Evolutionary conservation across 1,284 basidiomycete species (phyloP), one percentile per base, ranked within the genome.

Genomic region (Boletus sp.): DNA sequence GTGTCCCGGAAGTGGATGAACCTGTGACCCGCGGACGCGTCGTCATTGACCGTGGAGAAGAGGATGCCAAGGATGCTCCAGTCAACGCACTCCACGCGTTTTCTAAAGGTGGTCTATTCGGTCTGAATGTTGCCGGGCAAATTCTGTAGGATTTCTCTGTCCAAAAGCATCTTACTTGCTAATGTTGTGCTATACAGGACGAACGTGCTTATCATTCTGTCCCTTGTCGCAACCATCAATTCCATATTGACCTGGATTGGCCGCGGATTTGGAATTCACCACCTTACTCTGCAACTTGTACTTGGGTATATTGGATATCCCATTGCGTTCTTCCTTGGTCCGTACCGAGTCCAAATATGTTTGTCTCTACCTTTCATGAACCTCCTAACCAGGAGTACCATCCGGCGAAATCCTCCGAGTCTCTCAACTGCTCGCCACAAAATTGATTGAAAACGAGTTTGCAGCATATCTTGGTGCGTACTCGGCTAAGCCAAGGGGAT

Each of bases 211-310:
- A 90, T 88, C 30, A 81, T 92, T 51, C 68, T 93, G 47, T 80
- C 90, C 8, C 82, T 94, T 50, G 79, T 95, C 47, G 82, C 88
- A 48, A 77, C 78, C 38, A 80, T 92, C 68, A 91, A 95, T 65
- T 92, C 88, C 38, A 72, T 94, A 10, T 76, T 94, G 37, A 93
- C 90, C 35, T 95, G 90, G 88, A 80, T 94, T 64, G 93, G 92
- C 42, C 78, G 76, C 54, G 91, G 88, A 51, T 92, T 93, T 66
- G 88, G 88, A 39, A 88, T 95, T 60, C 75, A 87, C 61, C 72
- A 77, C 0, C 80, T 95, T 45, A 94, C 91, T 3, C 74, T 95
- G 25, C 82, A 94, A 66, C 80, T 94, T 53, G 78, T 94, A 60
- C 71, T 94, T 53, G 84, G 90, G 38, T 92, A 95, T 71, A 64